Evolutionary conservation across 1,284 basidiomycete species (phyloP).

Genomic region (Ustilago curta): DNA sequence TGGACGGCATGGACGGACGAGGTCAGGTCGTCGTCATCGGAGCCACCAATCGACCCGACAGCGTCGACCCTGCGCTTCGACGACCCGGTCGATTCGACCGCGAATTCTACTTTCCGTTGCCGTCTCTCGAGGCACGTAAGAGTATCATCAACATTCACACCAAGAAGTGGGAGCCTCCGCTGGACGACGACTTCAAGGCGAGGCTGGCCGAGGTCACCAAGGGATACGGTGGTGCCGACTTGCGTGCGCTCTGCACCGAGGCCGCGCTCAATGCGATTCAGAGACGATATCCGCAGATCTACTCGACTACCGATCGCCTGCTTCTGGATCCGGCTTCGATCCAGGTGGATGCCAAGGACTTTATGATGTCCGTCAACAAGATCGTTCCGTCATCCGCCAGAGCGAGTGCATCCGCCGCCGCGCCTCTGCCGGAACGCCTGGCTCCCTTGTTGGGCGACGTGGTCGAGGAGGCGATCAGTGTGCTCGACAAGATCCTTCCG

Average conservation of each 20-base stretch:
- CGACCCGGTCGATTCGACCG: constrained; percentile 96
- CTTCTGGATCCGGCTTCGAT: constrained; percentile 88
- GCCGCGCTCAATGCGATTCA: constrained; percentile 97
- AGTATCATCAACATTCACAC: constrained; percentile 94
- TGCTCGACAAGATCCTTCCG: constrained; percentile 73
- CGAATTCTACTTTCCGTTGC: constrained; percentile 97
- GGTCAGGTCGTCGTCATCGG: constrained; percentile 96
- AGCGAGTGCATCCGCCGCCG: constrained; percentile 84
- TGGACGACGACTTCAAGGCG: constrained; percentile 75
- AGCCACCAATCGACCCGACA: constrained; percentile 96
- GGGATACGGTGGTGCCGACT: constrained; percentile 96
- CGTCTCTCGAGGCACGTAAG: constrained; percentile 83
- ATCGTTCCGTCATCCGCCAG: constrained; percentile 90
- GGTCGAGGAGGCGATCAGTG: constrained; percentile 79
- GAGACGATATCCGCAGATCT: constrained; percentile 95
- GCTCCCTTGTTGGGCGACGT: constrained; percentile 79
- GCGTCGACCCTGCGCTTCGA: constrained; percentile 93
- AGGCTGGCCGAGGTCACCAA: constrained; percentile 91
- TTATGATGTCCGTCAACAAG: constrained; percentile 92
- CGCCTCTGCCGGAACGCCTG: constrained; percentile 87
- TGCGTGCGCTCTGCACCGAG: constrained; percentile 81
- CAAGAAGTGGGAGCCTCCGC: constrained; percentile 87
- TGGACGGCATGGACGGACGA: constrained; percentile 99
- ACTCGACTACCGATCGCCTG: constrained; percentile 88
- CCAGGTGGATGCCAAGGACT: constrained; percentile 87